phyloP scores from a whole-genome alignment of 192 early-diverging fungal genomes.

The Backusella psychrophila region DNA sequence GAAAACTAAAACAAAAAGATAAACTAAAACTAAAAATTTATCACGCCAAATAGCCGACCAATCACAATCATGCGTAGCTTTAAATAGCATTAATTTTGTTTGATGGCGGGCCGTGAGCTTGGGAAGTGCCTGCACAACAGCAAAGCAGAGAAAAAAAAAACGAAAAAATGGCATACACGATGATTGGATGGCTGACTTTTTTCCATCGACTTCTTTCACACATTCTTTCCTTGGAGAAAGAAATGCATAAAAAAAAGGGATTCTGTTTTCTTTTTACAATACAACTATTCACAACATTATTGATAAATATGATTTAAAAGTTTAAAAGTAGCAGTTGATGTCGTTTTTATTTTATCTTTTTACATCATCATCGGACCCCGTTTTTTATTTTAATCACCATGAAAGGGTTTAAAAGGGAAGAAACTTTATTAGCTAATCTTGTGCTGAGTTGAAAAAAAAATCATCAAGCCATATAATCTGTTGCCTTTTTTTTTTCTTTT shows the following conservation, averaged over 20 bases:
- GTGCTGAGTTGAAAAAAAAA: constrained; percentile 1
- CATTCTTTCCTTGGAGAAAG: neutral
- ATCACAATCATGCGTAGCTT: neutral
- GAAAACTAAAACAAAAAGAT: neutral
- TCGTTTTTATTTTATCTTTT: neutral
- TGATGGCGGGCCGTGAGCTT: neutral
- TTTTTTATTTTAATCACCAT: neutral
- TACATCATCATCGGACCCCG: neutral
- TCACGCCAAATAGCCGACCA: neutral
- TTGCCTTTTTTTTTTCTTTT: neutral
- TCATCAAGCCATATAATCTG: neutral
- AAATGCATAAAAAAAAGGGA: neutral
- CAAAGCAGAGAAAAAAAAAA: neutral
- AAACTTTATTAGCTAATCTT: neutral
- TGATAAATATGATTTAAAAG: neutral
- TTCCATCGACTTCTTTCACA: neutral
- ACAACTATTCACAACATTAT: neutral
- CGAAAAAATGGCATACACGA: neutral
- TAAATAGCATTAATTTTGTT: neutral
- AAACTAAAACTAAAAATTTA: neutral
- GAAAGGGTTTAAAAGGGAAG: neutral
- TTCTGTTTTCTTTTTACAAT: neutral
- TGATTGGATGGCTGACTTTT: neutral
- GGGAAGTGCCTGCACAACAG: neutral
- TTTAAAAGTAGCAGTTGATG: neutral